A percentile compares a stretch with the other conserved stretches of the same genome.
Conservation (phyloP, 78 protist species). For the Thecamonas trahens region DNA sequence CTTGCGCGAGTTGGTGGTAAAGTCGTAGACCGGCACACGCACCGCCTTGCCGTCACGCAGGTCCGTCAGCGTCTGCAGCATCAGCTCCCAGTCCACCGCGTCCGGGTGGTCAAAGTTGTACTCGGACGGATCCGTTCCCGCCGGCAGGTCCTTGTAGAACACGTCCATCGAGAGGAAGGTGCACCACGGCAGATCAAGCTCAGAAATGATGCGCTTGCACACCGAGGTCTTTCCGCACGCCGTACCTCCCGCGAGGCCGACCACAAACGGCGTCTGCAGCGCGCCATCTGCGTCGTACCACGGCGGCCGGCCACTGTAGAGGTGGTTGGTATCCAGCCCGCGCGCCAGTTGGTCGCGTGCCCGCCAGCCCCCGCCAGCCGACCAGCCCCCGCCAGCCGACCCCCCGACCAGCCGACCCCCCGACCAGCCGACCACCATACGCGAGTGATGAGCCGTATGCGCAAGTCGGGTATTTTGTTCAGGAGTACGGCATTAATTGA, state of each 20-base stretch:
- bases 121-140: neutral
- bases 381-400: too few relatives aligned
- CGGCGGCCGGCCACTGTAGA: too few relatives aligned
- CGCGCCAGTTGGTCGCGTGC: too few relatives aligned
- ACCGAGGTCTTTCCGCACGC: conserved; percentile 30
- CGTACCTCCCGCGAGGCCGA: conserved; percentile 26
- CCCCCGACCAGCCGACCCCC: too few relatives aligned
- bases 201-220: neutral
- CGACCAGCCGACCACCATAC: too few relatives aligned
- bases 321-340: too few relatives aligned
- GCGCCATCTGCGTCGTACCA: too few relatives aligned
- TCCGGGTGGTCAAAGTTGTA: conserved; percentile 23
- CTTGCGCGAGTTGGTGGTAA: neutral
- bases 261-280: too few relatives aligned
- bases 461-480: too few relatives aligned
- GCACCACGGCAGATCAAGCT: neutral
- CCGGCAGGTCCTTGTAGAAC: conserved; percentile 9
- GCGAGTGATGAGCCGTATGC: too few relatives aligned
- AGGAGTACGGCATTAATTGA: too few relatives aligned
- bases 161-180: conserved; percentile 17
- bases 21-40: conserved; percentile 12
- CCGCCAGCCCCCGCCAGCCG: too few relatives aligned
- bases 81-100: conserved; percentile 11
- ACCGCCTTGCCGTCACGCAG: conserved; percentile 1
- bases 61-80: neutral